These are phyloP conservation scores for Syzygium oleosum DNA, from an alignment of 345 rosid genomes.

Conservation along the genomic window DNA sequence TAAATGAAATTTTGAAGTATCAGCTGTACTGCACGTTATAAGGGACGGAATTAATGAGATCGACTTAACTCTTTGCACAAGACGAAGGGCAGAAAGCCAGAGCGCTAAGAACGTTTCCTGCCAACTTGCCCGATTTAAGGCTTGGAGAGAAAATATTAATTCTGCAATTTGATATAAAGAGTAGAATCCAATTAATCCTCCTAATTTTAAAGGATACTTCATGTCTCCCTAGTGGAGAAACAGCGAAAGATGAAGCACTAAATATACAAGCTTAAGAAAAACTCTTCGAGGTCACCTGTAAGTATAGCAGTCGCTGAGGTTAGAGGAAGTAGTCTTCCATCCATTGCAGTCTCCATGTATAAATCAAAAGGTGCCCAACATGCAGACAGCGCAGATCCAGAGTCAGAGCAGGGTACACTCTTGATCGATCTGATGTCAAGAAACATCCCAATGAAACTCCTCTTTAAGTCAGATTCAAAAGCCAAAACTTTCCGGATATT, in stretches of 20 bases:
- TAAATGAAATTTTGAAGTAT: background rate
- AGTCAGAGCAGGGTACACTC: slow-evolving; percentile 17
- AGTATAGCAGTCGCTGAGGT: slow-evolving; percentile 32
- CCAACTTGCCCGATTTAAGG: slow-evolving; percentile 56
- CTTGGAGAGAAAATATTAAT: slow-evolving; percentile 29
- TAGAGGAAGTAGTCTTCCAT: slow-evolving; percentile 40
- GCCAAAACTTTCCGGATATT: slow-evolving; percentile 18
- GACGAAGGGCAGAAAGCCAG: slow-evolving; percentile 70
- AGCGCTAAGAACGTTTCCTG: slow-evolving; percentile 63
- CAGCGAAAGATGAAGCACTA: background rate
- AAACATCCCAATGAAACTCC: slow-evolving; percentile 24
- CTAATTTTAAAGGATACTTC: background rate
- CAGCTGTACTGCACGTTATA: background rate
- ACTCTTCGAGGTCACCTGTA: slow-evolving; percentile 20
- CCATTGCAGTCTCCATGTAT: slow-evolving; percentile 51
- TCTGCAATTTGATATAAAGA: slow-evolving; percentile 26
- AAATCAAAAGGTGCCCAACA: slow-evolving; percentile 58
- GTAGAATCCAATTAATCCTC: background rate
- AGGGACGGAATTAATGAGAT: background rate
- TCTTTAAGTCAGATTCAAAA: slow-evolving; percentile 26
- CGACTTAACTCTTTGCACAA: slow-evolving; percentile 56
- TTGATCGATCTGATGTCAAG: slow-evolving; percentile 19
- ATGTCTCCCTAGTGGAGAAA: background rate
- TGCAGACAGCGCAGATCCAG: slow-evolving; percentile 23
- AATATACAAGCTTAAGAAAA: background rate